Evolutionary conservation across 352 stramenopile genomes (phyloP).

Genomic region (Phytopythium sindhum): DNA sequence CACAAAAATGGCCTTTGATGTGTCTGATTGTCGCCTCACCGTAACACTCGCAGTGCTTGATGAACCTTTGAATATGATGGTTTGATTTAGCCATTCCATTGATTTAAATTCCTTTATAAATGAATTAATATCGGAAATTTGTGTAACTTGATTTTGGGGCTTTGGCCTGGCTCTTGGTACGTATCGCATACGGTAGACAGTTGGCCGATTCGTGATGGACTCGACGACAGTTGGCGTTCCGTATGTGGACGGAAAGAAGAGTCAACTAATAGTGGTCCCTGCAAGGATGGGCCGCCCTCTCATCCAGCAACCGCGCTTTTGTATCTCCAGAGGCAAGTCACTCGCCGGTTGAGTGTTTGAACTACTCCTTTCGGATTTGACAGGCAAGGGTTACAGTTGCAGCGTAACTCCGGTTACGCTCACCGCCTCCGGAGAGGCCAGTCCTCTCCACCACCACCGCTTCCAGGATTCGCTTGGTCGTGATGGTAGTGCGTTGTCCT

Average conservation of each 20-base stretch:
- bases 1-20: not conserved
- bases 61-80: too few species aligned
- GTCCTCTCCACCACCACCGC: not conserved
- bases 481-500: not conserved
- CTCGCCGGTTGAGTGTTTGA: slow-evolving; percentile 1
- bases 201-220: not conserved
- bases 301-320: slow-evolving; percentile 3
- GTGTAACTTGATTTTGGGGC: too few species aligned
- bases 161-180: slow-evolving; percentile 1
- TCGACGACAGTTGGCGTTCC: slow-evolving; percentile 6
- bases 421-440: too few species aligned
- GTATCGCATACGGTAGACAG: slow-evolving; percentile 7
- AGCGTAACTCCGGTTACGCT: slow-evolving; percentile 2
- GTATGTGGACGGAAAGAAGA: slow-evolving; percentile 7
- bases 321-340: not conserved
- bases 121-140: too few species aligned
- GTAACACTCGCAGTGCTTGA: too few species aligned
- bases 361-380: slow-evolving; percentile 6
- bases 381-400: not conserved
- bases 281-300: not conserved
- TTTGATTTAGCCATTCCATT: too few species aligned
- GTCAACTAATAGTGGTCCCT: not conserved
- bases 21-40: not conserved
- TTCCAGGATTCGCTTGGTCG: not conserved
- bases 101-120: not conserved